phyloP scores from a whole-genome alignment of 1,284 basidiomycete genomes.

The Ganoderma meredithae region DNA sequence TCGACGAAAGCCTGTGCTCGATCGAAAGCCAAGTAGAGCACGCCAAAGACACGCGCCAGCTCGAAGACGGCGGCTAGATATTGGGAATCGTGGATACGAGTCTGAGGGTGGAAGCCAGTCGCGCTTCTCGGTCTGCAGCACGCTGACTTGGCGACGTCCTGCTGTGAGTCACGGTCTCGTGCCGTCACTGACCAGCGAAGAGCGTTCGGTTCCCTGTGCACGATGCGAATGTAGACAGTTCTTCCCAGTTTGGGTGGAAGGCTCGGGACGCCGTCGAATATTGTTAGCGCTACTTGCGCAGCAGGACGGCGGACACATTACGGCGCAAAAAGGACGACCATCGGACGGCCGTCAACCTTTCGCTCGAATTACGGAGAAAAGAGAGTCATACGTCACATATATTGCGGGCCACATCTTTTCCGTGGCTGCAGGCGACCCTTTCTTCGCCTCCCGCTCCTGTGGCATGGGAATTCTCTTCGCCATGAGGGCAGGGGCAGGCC shows the following conservation, averaged over 20 bases:
- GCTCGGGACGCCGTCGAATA: background rate
- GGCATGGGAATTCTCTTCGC: background rate
- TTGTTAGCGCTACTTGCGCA: background rate
- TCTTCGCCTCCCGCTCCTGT: background rate
- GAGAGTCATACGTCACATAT: background rate
- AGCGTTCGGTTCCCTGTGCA: background rate
- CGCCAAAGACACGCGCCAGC: background rate
- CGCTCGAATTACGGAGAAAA: background rate
- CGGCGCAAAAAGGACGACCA: background rate
- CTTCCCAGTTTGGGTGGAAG: background rate
- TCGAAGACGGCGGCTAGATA: constrained; percentile 1
- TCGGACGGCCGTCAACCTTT: background rate
- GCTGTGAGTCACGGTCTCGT: background rate
- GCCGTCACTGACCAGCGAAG: background rate
- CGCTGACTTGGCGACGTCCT: background rate
- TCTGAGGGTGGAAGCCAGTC: background rate
- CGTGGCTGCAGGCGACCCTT: background rate
- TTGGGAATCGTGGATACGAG: background rate
- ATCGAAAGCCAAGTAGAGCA: background rate
- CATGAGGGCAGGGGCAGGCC: constrained; percentile 2
- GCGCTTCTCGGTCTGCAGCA: too few species aligned
- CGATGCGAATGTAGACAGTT: background rate
- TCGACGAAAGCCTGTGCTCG: background rate
- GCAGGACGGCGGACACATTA: background rate
- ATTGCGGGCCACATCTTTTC: background rate